Percentiles rank a stretch among this genome's conserved stretches.
Conservation (phyloP, 2,329 filamentous ascomycete genomes). For the Sordariomycetes sp. region DNA sequence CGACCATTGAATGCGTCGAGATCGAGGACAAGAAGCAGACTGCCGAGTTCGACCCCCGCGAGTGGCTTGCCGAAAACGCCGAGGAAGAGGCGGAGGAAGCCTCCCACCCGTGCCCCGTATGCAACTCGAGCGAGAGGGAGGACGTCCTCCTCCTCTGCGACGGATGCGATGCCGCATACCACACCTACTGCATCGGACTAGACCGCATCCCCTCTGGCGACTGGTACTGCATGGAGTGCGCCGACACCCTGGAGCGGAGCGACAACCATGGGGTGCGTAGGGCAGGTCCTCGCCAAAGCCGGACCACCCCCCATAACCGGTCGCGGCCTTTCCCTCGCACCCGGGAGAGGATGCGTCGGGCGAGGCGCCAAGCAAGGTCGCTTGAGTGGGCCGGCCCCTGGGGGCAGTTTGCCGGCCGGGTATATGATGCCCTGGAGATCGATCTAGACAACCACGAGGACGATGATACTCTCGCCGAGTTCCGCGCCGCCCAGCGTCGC, state of each 20-base stretch:
- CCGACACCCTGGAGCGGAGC: slow-evolving; percentile 31
- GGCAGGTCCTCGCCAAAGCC: slow-evolving; percentile 10
- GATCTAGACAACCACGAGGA: slow-evolving; percentile 85
- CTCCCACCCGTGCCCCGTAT: slow-evolving; percentile 70
- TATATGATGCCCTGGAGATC: slow-evolving; percentile 59
- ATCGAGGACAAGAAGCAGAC: slow-evolving; percentile 83
- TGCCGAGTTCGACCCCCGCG: slow-evolving; percentile 73
- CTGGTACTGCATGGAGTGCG: slow-evolving; percentile 89
- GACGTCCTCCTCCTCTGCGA: slow-evolving; percentile 84
- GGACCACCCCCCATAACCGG: not conserved
- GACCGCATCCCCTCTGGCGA: slow-evolving; percentile 63
- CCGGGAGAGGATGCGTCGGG: slow-evolving; percentile 43
- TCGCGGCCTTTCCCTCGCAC: slow-evolving; percentile 39
- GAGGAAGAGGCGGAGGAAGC: slow-evolving; percentile 61
- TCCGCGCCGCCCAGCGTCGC: slow-evolving; percentile 39
- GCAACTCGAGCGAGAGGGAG: slow-evolving; percentile 69
- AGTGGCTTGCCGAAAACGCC: slow-evolving; percentile 60
- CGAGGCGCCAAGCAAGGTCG: slow-evolving; percentile 54
- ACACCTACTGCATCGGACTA: slow-evolving; percentile 84
- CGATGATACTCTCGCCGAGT: slow-evolving; percentile 45
- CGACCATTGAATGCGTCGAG: slow-evolving; percentile 38
- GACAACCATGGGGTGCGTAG: slow-evolving; percentile 22
- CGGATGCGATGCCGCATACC: slow-evolving; percentile 79
- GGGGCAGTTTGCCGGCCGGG: slow-evolving; percentile 50
- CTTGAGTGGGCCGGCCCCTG: slow-evolving; percentile 86